Evolutionary conservation across 169 alveolate species (phyloP).

Genomic region (Perkinsus olseni): DNA sequence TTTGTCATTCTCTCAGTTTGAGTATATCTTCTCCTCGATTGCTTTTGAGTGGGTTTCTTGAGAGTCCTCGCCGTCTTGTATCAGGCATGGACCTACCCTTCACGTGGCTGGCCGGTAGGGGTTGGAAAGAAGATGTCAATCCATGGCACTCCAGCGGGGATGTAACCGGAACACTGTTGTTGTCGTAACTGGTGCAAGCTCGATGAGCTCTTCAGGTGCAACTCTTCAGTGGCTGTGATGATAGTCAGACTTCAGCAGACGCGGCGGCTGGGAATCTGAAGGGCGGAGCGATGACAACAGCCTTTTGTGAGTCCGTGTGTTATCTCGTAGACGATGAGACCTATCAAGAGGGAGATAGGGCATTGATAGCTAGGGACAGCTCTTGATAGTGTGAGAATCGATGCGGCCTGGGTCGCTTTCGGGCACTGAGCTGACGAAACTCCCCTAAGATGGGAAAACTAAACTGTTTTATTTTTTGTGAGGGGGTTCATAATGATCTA

Average conservation of each 20-base stretch:
- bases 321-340: too few relatives aligned
- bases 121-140: conserved; percentile 35
- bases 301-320: conserved; percentile 6
- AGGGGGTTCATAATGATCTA: too few relatives aligned
- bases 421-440: too few relatives aligned
- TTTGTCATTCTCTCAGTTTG: too few relatives aligned
- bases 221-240: conserved; percentile 6
- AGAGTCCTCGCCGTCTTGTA: neutral
- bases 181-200: neutral
- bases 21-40: too few relatives aligned
- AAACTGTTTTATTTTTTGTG: too few relatives aligned
- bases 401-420: too few relatives aligned
- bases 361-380: too few relatives aligned
- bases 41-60: too few relatives aligned
- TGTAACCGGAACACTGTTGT: conserved; percentile 9
- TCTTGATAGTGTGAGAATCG: too few relatives aligned
- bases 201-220: neutral
- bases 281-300: conserved; percentile 31
- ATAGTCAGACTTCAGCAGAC: conserved; percentile 14
- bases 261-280: neutral
- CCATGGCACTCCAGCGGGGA: conserved; percentile 17
- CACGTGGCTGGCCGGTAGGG: conserved; percentile 24
- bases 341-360: too few relatives aligned
- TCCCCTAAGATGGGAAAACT: too few relatives aligned
- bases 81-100: conserved; percentile 36